phyloP scores from a whole-genome alignment of 2,329 filamentous ascomycete species.

The Pezicula carpinea region DNA sequence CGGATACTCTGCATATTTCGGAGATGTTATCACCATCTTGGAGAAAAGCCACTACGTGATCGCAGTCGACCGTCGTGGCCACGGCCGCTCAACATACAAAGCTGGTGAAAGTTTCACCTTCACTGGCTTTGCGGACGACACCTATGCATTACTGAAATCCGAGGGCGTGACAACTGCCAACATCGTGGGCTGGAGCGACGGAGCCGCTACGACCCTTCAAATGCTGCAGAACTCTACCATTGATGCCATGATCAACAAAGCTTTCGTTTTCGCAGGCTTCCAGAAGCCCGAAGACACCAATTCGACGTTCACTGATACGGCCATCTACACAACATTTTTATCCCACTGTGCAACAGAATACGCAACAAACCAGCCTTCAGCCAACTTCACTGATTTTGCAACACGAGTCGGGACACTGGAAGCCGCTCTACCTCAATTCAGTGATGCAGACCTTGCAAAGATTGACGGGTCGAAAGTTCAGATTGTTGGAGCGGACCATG shows the following conservation, averaged over 20 bases:
- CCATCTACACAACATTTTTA: constrained; percentile 32
- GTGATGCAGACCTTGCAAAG: constrained; percentile 11
- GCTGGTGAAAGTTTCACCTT: constrained; percentile 34
- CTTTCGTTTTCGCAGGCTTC: constrained; percentile 35
- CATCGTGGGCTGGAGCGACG: constrained; percentile 39
- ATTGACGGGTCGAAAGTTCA: constrained; percentile 25
- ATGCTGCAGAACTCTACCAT: constrained; percentile 30
- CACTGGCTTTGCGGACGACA: constrained; percentile 33
- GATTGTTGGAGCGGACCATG: constrained; percentile 26
- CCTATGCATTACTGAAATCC: constrained; percentile 27
- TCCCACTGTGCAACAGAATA: constrained; percentile 33
- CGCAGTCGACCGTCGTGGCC: constrained; percentile 36
- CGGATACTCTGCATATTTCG: constrained; percentile 38
- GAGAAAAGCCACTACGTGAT: constrained; percentile 33
- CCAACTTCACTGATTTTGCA: constrained; percentile 33
- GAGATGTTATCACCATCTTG: constrained; percentile 32
- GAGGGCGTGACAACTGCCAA: constrained; percentile 28
- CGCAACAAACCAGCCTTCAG: constrained; percentile 30
- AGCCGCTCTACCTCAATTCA: constrained; percentile 30
- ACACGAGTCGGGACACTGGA: constrained; percentile 34
- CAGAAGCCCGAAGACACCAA: constrained; percentile 32
- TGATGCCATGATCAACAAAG: constrained; percentile 31
- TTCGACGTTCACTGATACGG: constrained; percentile 27
- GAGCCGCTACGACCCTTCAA: constrained; percentile 33
- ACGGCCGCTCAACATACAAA: constrained; percentile 36